Base-by-base conservation (phyloP, 2,329 filamentous ascomycete genomes). In the Trichoderma sp. region DNA sequence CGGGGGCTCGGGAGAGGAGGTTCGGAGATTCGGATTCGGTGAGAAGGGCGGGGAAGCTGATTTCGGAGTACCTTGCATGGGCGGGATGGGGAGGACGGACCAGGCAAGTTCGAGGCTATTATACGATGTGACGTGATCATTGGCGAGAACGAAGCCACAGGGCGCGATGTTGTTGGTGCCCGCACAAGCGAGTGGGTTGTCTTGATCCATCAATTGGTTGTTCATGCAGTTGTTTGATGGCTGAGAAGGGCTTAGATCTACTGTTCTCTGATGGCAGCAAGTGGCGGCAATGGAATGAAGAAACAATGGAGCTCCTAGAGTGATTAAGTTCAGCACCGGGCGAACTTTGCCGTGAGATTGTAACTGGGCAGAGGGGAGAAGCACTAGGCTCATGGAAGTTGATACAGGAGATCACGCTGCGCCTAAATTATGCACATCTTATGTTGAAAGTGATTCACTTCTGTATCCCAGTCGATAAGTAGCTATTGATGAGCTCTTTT, bases 21-120 rank as follows among this genome's bases (percentile, higher is more conserved):
- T 71, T 71, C 68, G 68, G 68, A 71, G 68, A 45, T 62, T 71
- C 56, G 53, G 68, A 41, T 62, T 71, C 56, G 53, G 56, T 41
- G 68, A 71, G 67, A 21, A 4, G 60, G 62, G 35, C 35, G 68
- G 68, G 68, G 35, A 45, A 71, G 60, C 35, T 14, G 21, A 31
- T 29, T 29, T 21, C 33, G 31, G 35, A 71, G 67, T 71, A 60
- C 67, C 67, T 71, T 71, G 67, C 67, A 71, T 69, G 66, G 45
- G 21, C 27, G 16, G n/a, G 27, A 68, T 33, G 35, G 35, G 35
- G 6, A 38, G 12, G 33, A 12, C 11, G 35, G 35, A 38, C 27
- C 29, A 50, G 31, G 33, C 31, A 3, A 27, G 45, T 21, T 59
- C 56, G 50, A 29, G n/a, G 64, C 41, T 45, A 68, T 29, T 1